Conservation (phyloP, 306 rosid species). For the Gleditsia sinensis region DNA sequence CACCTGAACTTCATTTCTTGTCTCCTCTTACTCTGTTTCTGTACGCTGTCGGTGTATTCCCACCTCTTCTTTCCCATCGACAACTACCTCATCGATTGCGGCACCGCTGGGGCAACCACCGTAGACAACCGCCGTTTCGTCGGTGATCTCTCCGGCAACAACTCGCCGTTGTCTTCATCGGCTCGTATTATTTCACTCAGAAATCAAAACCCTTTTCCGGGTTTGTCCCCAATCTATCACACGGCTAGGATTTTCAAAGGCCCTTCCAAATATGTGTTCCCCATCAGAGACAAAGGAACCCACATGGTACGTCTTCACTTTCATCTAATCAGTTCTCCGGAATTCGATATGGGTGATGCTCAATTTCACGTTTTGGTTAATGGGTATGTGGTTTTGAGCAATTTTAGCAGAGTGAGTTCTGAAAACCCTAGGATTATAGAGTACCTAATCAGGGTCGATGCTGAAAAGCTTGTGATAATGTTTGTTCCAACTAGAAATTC, state of each 20-base stretch:
- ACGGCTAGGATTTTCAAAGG: slow-evolving; percentile 69
- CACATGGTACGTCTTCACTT: slow-evolving; percentile 90
- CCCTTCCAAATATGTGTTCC: slow-evolving; percentile 67
- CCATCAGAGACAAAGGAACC: slow-evolving; percentile 60
- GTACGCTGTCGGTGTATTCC: slow-evolving; percentile 35
- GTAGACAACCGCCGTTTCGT: slow-evolving; percentile 64
- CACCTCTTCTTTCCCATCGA: slow-evolving; percentile 73
- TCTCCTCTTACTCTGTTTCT: slow-evolving; percentile 43
- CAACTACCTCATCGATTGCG: slow-evolving; percentile 83
- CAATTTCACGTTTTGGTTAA: slow-evolving; percentile 74
- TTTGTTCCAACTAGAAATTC: slow-evolving; percentile 61
- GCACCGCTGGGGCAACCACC: slow-evolving; percentile 52
- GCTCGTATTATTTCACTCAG: slow-evolving; percentile 41
- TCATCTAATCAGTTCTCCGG: slow-evolving; percentile 49
- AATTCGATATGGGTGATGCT: slow-evolving; percentile 43
- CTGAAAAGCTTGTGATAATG: slow-evolving; percentile 52
- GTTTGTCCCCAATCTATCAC: slow-evolving; percentile 50
- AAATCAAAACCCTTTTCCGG: slow-evolving; percentile 44
- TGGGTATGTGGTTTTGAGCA: slow-evolving; percentile 54
- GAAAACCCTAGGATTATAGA: slow-evolving; percentile 54
- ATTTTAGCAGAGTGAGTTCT: slow-evolving; percentile 29
- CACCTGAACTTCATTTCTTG: slow-evolving; percentile 2
- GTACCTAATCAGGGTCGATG: slow-evolving; percentile 57
- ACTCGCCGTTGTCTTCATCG: slow-evolving; percentile 30
- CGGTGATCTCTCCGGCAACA: slow-evolving; percentile 44